A percentile compares a stretch with the other conserved stretches of the same genome.
Conservation (phyloP, 1,284 basidiomycete species). For the Puccinia triticina region DNA sequence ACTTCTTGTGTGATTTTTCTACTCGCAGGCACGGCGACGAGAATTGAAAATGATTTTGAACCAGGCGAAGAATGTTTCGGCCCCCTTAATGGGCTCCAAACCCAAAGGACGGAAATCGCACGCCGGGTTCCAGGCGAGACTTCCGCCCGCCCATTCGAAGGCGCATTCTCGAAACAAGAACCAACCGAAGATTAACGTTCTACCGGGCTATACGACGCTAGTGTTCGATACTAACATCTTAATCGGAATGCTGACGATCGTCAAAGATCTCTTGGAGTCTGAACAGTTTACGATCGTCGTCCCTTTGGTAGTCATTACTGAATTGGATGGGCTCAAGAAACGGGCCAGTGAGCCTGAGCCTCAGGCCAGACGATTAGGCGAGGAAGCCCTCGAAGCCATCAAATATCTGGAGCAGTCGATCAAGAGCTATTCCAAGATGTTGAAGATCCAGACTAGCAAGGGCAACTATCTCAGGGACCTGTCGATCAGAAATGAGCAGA, state of each 20-base stretch:
- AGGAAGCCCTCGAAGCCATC: conserved; percentile 71
- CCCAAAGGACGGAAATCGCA: conserved; percentile 24
- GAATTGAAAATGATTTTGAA: conserved; percentile 56
- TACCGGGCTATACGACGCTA: conserved; percentile 84
- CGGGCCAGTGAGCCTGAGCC: conserved; percentile 65
- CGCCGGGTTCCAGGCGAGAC: background rate
- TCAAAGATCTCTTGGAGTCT: conserved; percentile 77
- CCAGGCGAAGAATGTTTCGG: conserved; percentile 28
- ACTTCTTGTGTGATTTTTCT: background rate
- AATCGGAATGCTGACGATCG: conserved; percentile 73
- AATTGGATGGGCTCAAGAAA: conserved; percentile 82
- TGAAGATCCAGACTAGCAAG: conserved; percentile 91
- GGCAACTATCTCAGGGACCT: conserved; percentile 90
- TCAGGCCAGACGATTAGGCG: conserved; percentile 25
- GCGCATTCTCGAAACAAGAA: conserved; percentile 59
- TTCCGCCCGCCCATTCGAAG: conserved; percentile 46
- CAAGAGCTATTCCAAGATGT: conserved; percentile 71
- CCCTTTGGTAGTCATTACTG: conserved; percentile 91
- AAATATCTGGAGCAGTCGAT: conserved; percentile 74
- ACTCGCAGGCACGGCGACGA: conserved; percentile 37
- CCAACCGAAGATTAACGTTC: conserved; percentile 64
- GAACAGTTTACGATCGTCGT: conserved; percentile 83
- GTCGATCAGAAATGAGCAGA: conserved; percentile 78
- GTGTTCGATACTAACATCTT: conserved; percentile 94
- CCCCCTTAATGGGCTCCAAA: conserved; percentile 30